A percentile compares a stretch with the other conserved stretches of the same genome.
Evolutionary conservation across 192 early-diverging fungal species (phyloP).

Genomic region (Linnemannia exigua): DNA sequence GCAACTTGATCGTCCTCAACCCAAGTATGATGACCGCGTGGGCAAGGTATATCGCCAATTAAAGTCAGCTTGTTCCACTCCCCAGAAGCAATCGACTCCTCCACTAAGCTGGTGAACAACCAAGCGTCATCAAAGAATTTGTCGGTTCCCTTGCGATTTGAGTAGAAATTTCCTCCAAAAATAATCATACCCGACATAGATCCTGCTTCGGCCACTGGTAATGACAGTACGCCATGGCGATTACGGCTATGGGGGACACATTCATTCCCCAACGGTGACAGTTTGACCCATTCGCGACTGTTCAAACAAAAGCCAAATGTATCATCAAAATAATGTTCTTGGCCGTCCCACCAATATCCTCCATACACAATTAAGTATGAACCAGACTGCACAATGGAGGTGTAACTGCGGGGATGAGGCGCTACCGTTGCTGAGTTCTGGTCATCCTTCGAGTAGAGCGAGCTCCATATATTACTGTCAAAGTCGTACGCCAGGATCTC

Average conservation of each 20-base stretch:
- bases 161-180: slow-evolving; percentile 39
- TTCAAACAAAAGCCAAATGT: slow-evolving; percentile 36
- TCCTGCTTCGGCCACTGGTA: slow-evolving; percentile 12
- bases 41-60: slow-evolving; percentile 33
- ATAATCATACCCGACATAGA: slow-evolving; percentile 35
- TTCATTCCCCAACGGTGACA: slow-evolving; percentile 22
- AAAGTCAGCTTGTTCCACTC: slow-evolving; percentile 33
- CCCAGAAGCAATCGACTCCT: slow-evolving; percentile 28
- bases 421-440: slow-evolving; percentile 20
- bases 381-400: slow-evolving; percentile 31
- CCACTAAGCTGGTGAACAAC: slow-evolving; percentile 21
- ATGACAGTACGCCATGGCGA: slow-evolving; percentile 32
- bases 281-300: slow-evolving; percentile 31
- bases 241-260: slow-evolving; percentile 31
- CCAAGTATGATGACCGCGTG: slow-evolving; percentile 32
- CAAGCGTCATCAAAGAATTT: slow-evolving; percentile 39
- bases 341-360: slow-evolving; percentile 37
- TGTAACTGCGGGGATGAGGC: slow-evolving; percentile 42
- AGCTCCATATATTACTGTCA: slow-evolving; percentile 20
- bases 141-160: slow-evolving; percentile 22
- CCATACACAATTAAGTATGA: slow-evolving; percentile 26
- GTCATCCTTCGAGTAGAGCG: slow-evolving; percentile 7
- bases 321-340: slow-evolving; percentile 38
- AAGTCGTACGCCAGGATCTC: slow-evolving; percentile 35
- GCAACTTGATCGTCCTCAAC: slow-evolving; percentile 34